phyloP scores from a whole-genome alignment of 257 asterid genomes.

The Solanum corneliomulleri region DNA sequence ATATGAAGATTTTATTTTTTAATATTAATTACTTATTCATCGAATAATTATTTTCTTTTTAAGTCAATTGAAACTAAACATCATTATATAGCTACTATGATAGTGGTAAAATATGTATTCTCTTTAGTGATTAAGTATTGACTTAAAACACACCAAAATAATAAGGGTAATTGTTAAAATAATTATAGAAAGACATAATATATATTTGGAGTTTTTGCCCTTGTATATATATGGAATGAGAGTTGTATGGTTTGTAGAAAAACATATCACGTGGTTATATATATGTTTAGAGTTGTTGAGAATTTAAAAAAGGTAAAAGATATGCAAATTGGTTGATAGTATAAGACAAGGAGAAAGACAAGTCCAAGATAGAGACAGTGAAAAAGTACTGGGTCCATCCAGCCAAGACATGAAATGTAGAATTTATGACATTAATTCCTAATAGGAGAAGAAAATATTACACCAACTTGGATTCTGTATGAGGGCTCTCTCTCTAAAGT shows the following conservation, averaged over 20 bases:
- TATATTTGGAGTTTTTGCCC: neutral
- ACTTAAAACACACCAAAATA: neutral
- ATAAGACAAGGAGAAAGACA: neutral
- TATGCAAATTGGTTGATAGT: too few species aligned
- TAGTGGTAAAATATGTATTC: neutral
- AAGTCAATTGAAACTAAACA: neutral
- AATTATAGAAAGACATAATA: neutral
- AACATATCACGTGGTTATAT: neutral
- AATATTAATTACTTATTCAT: too few species aligned
- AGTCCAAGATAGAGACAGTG: neutral
- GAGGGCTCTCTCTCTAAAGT: slow-evolving; percentile 16
- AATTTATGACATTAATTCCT: slow-evolving; percentile 29
- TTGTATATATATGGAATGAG: neutral
- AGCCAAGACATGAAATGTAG: neutral
- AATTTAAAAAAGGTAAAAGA: neutral
- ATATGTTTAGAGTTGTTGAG: neutral
- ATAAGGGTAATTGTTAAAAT: too few species aligned
- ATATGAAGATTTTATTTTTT: neutral
- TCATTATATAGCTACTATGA: neutral
- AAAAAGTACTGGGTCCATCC: neutral
- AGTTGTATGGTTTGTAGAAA: neutral
- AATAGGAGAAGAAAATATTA: slow-evolving; percentile 17
- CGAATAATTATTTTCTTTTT: neutral
- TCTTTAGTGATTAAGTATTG: neutral
- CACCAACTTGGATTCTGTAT: slow-evolving; percentile 28